phyloP scores from a whole-genome alignment of 2,329 filamentous ascomycete genomes.

The Diaporthe ilicicola region DNA sequence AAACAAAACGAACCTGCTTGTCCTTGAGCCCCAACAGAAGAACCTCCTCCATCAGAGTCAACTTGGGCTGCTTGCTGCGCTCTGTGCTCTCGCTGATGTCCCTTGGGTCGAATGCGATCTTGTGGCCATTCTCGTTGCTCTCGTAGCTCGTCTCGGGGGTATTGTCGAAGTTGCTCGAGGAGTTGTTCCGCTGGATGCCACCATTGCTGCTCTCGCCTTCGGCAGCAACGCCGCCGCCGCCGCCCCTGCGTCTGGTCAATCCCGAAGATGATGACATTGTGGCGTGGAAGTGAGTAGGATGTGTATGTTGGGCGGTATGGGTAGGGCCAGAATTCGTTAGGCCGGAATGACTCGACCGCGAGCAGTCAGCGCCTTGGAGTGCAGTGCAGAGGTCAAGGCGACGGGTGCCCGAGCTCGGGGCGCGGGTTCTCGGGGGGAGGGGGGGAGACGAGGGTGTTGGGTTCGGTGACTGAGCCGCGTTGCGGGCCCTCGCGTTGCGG shows the following conservation, averaged over 20 bases:
- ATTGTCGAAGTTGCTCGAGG: constrained; percentile 61
- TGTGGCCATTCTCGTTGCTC: constrained; percentile 93
- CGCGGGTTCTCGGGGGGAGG: neutral
- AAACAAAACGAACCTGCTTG: constrained; percentile 79
- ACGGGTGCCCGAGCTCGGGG: neutral
- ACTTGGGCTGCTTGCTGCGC: constrained; percentile 95
- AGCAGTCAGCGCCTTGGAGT: neutral
- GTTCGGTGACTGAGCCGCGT: constrained; percentile 7
- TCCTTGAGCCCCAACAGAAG: constrained; percentile 95
- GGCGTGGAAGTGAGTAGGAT: neutral
- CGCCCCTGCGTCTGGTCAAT: constrained; percentile 73
- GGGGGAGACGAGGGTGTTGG: neutral
- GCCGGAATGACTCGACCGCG: constrained; percentile 6
- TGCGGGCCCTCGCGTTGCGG: neutral
- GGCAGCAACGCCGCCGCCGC: constrained; percentile 61
- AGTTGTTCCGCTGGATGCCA: constrained; percentile 65
- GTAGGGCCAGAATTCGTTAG: neutral
- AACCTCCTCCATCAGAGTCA: constrained; percentile 99
- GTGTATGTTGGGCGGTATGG: neutral
- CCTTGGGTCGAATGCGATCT: constrained; percentile 96
- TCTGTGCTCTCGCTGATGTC: constrained; percentile 98
- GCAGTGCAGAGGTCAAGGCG: neutral
- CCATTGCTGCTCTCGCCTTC: constrained; percentile 62
- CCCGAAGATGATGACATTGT: constrained; percentile 55
- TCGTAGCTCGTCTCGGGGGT: constrained; percentile 85